Base-by-base conservation (phyloP, 129 eudicot species). In the Solidago caesia region DNA sequence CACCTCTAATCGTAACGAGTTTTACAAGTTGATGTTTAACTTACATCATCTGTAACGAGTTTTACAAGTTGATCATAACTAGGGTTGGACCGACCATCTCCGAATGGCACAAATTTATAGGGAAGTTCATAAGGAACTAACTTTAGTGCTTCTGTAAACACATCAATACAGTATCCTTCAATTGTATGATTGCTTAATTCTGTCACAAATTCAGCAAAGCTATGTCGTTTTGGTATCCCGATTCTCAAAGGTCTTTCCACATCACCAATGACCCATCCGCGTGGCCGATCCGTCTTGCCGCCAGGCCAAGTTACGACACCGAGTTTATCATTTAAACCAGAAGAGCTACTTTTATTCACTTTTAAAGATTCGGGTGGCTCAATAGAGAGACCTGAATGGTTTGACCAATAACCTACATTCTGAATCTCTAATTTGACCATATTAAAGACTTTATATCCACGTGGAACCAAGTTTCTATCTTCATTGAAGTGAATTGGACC, bases 231-330 rank as follows among this genome's bases (percentile, higher is more conserved):
- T 21, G 95, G 95, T 62, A 86, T 48, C 48, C 91, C 95, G 16
- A 89, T 84, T 79, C 85, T 86, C 55, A 86, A 82, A 0, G 91
- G 91, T 58, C 80, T 77, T 63, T 84, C 91, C 26, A 48, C 21
- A 43, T 80, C 84, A 6, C 91, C 85, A 74, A 89, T 71, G 5
- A 86, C 90, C 96, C 96, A 89, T 51, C 96, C 96, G 21, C 96
- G 90, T 46, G 96, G 96, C 65, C 78, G 80, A 15, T 33, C 77
- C 7, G 58, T 83, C 6, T 66, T 81, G n/a, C 84, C 90, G 12
- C 96, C 96, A 2, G 96, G 96, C 96, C 96, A 89, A 33, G 84
- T 82, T 52, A 83, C 78, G 58, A 64, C 71, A 55, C 74, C 82
- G 5, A 89, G 81, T 44, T 76, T 80, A 70, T 85, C 87, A 26